phyloP scores from a whole-genome alignment of 2,329 filamentous ascomycete genomes.

The Pseudogymnoascus sp. region DNA sequence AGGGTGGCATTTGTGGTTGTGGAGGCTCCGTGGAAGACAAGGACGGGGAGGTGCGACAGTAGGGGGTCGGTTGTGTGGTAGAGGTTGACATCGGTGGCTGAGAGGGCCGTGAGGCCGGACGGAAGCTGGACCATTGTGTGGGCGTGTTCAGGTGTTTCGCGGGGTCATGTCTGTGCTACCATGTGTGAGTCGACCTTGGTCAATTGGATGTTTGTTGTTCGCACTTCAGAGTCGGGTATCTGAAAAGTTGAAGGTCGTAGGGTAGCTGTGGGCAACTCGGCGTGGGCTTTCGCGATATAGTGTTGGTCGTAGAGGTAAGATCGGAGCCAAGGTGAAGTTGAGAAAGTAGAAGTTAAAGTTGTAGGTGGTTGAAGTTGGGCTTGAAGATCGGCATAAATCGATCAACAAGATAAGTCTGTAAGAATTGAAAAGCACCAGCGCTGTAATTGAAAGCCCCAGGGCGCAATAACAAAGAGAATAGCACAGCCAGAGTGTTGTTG shows the following conservation, averaged over 20 bases:
- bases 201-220: neutral
- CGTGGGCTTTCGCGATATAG: conserved; percentile 11
- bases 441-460: neutral
- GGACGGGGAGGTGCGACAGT: conserved; percentile 70
- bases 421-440: neutral
- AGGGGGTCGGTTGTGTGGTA: conserved; percentile 84
- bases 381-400: neutral
- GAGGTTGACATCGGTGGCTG: conserved; percentile 73
- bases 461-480: neutral
- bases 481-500: neutral
- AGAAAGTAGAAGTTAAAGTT: neutral
- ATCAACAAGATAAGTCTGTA: neutral
- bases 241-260: neutral
- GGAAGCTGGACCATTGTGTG: conserved; percentile 73
- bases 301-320: conserved; percentile 10
- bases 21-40: conserved; percentile 88
- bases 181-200: neutral
- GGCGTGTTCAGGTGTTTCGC: neutral
- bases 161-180: neutral
- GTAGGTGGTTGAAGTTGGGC: neutral
- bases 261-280: neutral
- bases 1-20: conserved; percentile 79
- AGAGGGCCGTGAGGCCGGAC: conserved; percentile 66
- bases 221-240: neutral
- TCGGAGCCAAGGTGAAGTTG: neutral